Percentiles rank a stretch among this genome's conserved stretches.
Conservation (phyloP, 495 filamentous ascomycete genomes). For the Lophiostoma macrostomum region DNA sequence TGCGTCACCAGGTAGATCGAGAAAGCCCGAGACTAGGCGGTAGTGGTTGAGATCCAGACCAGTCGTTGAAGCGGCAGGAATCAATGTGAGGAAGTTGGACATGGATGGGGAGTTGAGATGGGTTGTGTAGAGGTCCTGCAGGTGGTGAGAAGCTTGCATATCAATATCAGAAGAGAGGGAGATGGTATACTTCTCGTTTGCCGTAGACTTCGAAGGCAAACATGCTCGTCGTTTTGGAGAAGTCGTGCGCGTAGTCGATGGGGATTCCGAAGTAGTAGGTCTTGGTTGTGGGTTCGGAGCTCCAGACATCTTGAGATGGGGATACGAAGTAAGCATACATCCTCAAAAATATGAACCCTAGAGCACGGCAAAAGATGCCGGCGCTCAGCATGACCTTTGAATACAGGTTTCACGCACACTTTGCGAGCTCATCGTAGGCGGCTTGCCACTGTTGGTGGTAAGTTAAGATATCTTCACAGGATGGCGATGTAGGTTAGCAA, state of each 20-base stretch:
- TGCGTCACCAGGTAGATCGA: slow-evolving; percentile 20
- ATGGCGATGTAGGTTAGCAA: too few species aligned
- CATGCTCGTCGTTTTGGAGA: slow-evolving; percentile 29
- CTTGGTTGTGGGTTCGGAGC: slow-evolving; percentile 23
- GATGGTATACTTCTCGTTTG: slow-evolving; percentile 15
- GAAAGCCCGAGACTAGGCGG: slow-evolving; percentile 18
- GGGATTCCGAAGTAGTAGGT: slow-evolving; percentile 37
- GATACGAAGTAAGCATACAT: too few species aligned
- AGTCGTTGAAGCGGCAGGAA: slow-evolving; percentile 20
- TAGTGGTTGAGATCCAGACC: slow-evolving; percentile 34
- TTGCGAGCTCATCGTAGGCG: slow-evolving; percentile 32
- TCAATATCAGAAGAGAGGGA: neutral
- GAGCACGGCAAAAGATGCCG: too few species aligned
- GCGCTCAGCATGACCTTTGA: too few species aligned
- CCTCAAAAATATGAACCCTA: too few species aligned
- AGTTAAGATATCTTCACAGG: too few species aligned
- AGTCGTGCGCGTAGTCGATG: slow-evolving; percentile 31
- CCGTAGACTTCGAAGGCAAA: slow-evolving; percentile 35
- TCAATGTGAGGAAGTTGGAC: slow-evolving; percentile 24
- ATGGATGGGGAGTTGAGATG: slow-evolving; percentile 31
- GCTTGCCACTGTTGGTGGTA: slow-evolving; percentile 32
- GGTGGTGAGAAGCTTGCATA: neutral
- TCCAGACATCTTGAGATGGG: too few species aligned
- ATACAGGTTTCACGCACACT: too few species aligned
- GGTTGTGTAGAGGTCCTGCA: slow-evolving; percentile 30